These are phyloP conservation scores for Rhytidhysteron rufulum DNA, from an alignment of 2,329 filamentous ascomycete species.

Conservation along the genomic window DNA sequence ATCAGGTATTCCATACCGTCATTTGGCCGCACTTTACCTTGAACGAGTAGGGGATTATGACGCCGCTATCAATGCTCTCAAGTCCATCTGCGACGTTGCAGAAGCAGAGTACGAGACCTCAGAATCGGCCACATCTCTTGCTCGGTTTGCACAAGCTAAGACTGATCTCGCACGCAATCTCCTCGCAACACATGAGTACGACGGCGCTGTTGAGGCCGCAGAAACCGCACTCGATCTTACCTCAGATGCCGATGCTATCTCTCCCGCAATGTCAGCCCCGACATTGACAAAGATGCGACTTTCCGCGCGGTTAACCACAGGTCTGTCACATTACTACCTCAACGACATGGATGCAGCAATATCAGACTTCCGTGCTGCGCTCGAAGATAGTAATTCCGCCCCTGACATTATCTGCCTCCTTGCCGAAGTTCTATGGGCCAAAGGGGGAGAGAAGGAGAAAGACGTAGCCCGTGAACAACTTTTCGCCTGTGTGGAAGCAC, in stretches of 20 bases:
- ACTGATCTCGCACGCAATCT: constrained; percentile 82
- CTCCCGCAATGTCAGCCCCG: constrained; percentile 52
- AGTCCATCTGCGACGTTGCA: constrained; percentile 62
- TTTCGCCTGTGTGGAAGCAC: constrained; percentile 71
- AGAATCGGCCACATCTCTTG: constrained; percentile 71
- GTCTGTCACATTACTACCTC: constrained; percentile 74
- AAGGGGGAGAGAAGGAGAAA: constrained; percentile 69
- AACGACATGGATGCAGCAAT: constrained; percentile 66
- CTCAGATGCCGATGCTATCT: constrained; percentile 68
- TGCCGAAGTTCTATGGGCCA: constrained; percentile 90
- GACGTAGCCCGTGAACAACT: constrained; percentile 74
- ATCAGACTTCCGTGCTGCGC: constrained; percentile 72
- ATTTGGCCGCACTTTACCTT: constrained; percentile 74
- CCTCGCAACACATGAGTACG: constrained; percentile 64
- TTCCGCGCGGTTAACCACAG: constrained; percentile 80
- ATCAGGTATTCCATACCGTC: constrained; percentile 66
- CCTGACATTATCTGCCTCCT: constrained; percentile 84
- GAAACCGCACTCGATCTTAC: constrained; percentile 77
- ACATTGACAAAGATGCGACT: constrained; percentile 68
- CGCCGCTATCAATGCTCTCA: constrained; percentile 61
- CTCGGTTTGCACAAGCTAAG: constrained; percentile 76
- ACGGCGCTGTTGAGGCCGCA: constrained; percentile 71
- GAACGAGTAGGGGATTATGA: constrained; percentile 71
- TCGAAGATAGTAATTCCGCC: constrained; percentile 70
- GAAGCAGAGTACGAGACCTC: constrained; percentile 82